phyloP scores from a whole-genome alignment of 202 grass and related monocot species.

The Zoysia matrella region DNA sequence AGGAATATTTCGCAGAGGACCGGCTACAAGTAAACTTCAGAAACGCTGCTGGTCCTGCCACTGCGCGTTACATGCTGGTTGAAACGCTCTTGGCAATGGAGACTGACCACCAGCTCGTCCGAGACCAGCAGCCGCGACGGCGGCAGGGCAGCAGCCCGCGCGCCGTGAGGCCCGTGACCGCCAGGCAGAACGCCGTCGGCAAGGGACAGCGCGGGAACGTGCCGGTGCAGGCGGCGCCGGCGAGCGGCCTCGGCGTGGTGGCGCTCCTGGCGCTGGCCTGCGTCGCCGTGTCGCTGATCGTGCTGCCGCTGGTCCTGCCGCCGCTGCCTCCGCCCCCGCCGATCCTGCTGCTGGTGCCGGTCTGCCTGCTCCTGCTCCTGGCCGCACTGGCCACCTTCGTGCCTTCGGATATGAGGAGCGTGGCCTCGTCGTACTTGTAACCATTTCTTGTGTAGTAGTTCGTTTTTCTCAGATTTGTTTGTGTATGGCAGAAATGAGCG shows the following conservation, averaged over 20 bases:
- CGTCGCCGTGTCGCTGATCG: slow-evolving; percentile 53
- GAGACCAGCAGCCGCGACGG: not conserved
- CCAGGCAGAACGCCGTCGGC: not conserved
- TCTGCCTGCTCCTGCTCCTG: slow-evolving; percentile 60
- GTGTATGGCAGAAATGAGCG: slow-evolving; percentile 16
- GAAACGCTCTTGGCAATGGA: slow-evolving; percentile 7
- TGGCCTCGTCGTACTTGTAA: slow-evolving; percentile 63
- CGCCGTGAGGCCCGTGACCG: not conserved
- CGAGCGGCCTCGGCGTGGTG: slow-evolving; percentile 43
- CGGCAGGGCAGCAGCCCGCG: not conserved
- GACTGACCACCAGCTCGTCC: not conserved
- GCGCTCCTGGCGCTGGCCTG: slow-evolving; percentile 50
- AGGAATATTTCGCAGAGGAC: too few relatives aligned
- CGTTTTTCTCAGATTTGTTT: not conserved
- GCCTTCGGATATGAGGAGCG: slow-evolving; percentile 50
- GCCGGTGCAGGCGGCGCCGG: not conserved
- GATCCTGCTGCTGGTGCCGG: slow-evolving; percentile 57
- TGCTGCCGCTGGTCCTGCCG: slow-evolving; percentile 71
- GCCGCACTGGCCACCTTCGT: slow-evolving; percentile 64
- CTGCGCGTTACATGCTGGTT: slow-evolving; percentile 22
- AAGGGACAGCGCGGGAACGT: not conserved
- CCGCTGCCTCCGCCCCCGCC: slow-evolving; percentile 70
- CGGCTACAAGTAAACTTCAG: too few relatives aligned
- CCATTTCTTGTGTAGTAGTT: not conserved
- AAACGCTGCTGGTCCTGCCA: too few relatives aligned